Base-by-base conservation (phyloP, 225 moss, liverwort and hornwort genomes). In the Physcomitrellopsis africana region DNA sequence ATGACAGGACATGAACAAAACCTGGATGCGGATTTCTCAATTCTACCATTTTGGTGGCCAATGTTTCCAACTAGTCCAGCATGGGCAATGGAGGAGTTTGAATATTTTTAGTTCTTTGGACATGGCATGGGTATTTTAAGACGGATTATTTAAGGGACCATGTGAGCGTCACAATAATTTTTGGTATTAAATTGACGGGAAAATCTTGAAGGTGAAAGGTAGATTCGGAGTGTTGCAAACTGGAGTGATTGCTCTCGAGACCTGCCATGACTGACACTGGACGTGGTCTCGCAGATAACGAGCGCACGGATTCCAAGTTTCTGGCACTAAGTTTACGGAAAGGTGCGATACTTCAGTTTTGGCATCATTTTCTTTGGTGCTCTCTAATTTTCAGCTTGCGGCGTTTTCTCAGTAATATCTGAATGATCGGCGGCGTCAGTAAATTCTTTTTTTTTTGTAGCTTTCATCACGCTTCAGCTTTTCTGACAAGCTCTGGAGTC, bases 361-460 rank as follows among this genome's bases (percentile, higher is more conserved):
- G 27, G 17, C 57, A 45, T 45, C 68, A 32, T 24, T 8, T 20
- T 42, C 3, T 63, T 42, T 63, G 24, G 27, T 51, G 64, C 51
- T 53, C 20, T 3, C 4, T 54, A 1, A 22, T 49, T 13, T 18
- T 23, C 13, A 45, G 69, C 45, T 22, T 64, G 70, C 42, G 66
- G 70, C 66, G 60, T 9, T 79, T 71, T 57, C 77, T 77, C 64
- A 47, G 56, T 37, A 37, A 7, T 65, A 44, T 42, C 43, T 58
- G 63, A 0, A 14, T 2, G 29, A 49, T 43, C 32, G 24, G 46
- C 32, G 46, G 49, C 23, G 45, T 24, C n/a, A 23, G 51, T 9
- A 46, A 37, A 37, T 37, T 37, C 1, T 37, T 29, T 57, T 58
- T 14, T 2, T 53, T 3, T 11, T 14, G 24, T 24, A 41, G 0